phyloP scores from a whole-genome alignment of 108 stramenopile species.

The Nannochloropsis salina region DNA sequence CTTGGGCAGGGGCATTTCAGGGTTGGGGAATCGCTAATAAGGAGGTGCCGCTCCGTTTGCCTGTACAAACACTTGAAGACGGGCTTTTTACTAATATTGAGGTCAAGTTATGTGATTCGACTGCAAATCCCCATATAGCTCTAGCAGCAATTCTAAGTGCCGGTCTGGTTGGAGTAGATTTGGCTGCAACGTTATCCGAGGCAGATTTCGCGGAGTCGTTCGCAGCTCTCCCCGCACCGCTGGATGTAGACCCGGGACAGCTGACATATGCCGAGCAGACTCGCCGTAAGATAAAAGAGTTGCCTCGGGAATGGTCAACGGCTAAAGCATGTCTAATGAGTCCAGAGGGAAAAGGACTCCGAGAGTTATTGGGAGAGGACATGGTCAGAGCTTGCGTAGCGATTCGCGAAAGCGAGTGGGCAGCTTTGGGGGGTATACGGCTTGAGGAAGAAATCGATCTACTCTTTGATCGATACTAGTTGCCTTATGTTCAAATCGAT shows the following conservation, averaged over 20 bases:
- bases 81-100: neutral
- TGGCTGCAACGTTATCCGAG: neutral
- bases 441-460: neutral
- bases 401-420: neutral
- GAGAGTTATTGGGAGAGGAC: slow-evolving; percentile 6
- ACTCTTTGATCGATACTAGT: neutral
- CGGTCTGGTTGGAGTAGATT: neutral
- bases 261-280: neutral
- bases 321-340: neutral
- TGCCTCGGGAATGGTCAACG: neutral
- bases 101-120: slow-evolving; percentile 12
- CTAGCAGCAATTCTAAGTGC: neutral
- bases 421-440: neutral
- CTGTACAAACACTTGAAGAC: neutral
- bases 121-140: neutral
- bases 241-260: neutral
- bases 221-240: neutral
- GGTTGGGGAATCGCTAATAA: neutral
- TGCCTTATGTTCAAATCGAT: too few relatives aligned
- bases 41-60: neutral
- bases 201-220: neutral
- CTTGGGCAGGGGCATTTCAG: neutral
- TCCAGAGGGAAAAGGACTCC: neutral
- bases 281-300: neutral
- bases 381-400: neutral